These are phyloP conservation scores for Leishmania martiniquensis DNA, from an alignment of 208 protist genomes.

Conservation along the genomic window DNA sequence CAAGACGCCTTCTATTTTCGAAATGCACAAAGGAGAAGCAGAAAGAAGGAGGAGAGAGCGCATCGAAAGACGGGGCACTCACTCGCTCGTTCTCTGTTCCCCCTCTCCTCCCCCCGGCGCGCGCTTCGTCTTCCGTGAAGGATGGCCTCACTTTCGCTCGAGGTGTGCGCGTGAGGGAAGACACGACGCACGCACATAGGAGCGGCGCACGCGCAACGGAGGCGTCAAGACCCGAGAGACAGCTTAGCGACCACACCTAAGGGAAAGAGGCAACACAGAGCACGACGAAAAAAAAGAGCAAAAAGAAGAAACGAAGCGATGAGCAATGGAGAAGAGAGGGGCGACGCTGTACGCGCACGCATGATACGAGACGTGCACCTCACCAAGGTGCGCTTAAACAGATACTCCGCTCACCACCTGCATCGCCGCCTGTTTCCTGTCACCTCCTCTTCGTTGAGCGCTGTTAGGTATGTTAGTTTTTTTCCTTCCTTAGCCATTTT, in stretches of 20 bases:
- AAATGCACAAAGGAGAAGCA: background rate
- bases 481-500: too few species aligned
- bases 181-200: too few species aligned
- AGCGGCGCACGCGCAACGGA: too few species aligned
- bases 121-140: too few species aligned
- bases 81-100: background rate
- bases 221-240: constrained; percentile 1
- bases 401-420: background rate
- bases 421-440: constrained; percentile 17
- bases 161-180: too few species aligned
- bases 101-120: too few species aligned
- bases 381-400: background rate
- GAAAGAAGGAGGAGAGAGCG: background rate
- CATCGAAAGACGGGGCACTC: background rate
- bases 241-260: background rate
- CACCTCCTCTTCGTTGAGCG: background rate
- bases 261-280: accelerated
- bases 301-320: background rate
- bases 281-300: background rate
- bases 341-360: background rate
- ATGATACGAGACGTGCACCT: background rate
- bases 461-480: background rate
- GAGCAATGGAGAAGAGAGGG: background rate
- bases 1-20: background rate
- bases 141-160: too few species aligned